phyloP scores from a whole-genome alignment of 2,329 filamentous ascomycete species.

The Verticillium dahliae region DNA sequence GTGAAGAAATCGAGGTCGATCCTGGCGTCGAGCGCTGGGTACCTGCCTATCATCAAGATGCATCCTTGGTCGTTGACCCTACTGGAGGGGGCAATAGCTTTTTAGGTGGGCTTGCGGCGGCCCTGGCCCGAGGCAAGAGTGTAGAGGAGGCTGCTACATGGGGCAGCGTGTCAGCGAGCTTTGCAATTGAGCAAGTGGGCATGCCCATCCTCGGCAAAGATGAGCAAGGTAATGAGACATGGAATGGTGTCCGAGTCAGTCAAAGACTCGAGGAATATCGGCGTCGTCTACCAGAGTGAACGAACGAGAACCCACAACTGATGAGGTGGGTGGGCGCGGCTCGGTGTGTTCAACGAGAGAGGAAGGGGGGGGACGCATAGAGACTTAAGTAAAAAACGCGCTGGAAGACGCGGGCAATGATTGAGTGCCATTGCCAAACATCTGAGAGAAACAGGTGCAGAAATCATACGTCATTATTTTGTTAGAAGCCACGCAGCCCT shows the following conservation, averaged over 20 bases:
- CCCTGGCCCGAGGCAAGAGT: conserved; percentile 49
- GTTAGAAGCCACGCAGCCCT: no score
- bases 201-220: conserved; percentile 55
- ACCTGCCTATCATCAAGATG: conserved; percentile 62
- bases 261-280: conserved; percentile 47
- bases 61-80: conserved; percentile 68
- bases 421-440: no score
- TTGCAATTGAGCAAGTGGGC: conserved; percentile 91
- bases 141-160: conserved; percentile 68
- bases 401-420: no score
- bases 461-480: neutral
- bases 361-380: no score
- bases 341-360: no score
- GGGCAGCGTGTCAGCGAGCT: conserved; percentile 79
- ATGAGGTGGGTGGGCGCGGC: neutral
- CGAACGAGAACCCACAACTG: neutral
- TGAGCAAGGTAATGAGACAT: conserved; percentile 44
- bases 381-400: no score
- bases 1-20: conserved; percentile 55
- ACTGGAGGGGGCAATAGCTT: conserved; percentile 94
- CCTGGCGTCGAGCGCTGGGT: conserved; percentile 67
- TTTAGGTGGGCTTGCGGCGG: conserved; percentile 54
- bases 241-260: conserved; percentile 52
- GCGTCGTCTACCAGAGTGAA: conserved; percentile 15
- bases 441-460: neutral